Conservation (phyloP, 176 grass and related monocot species). For the Aegilops longissima region DNA sequence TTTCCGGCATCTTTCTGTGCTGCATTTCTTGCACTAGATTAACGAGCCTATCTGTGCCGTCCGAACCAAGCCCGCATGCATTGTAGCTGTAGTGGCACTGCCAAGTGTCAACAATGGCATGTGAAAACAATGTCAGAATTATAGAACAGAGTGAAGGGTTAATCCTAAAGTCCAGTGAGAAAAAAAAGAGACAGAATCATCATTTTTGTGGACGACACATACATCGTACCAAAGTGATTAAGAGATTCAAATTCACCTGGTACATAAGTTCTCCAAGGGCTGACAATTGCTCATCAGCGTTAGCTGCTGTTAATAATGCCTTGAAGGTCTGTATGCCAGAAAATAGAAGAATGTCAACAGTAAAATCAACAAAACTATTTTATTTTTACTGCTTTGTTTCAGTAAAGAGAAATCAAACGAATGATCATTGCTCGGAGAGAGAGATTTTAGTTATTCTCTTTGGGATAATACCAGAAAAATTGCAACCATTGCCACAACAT, state of each 20-base stretch:
- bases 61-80: slow-evolving; percentile 84
- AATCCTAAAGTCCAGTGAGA: neutral
- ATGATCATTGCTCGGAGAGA: neutral
- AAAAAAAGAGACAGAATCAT: neutral
- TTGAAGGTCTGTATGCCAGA: slow-evolving; percentile 49
- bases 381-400: neutral
- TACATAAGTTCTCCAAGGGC: slow-evolving; percentile 96
- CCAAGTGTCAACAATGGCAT: neutral
- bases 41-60: slow-evolving; percentile 70
- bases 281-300: slow-evolving; percentile 81
- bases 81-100: slow-evolving; percentile 97
- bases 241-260: slow-evolving; percentile 60
- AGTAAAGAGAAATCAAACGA: neutral
- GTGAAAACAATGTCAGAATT: neutral
- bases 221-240: neutral
- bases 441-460: neutral
- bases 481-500: neutral
- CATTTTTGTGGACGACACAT: neutral
- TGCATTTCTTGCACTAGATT: slow-evolving; percentile 80
- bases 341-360: slow-evolving; percentile 2
- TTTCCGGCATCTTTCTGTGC: slow-evolving; percentile 26
- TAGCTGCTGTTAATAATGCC: slow-evolving; percentile 67
- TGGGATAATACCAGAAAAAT: neutral
- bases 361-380: neutral
- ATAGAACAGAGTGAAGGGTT: neutral